These are phyloP conservation scores for Mucor irregularis DNA, from an alignment of 371 early-diverging fungal genomes.

Conservation along the genomic window DNA sequence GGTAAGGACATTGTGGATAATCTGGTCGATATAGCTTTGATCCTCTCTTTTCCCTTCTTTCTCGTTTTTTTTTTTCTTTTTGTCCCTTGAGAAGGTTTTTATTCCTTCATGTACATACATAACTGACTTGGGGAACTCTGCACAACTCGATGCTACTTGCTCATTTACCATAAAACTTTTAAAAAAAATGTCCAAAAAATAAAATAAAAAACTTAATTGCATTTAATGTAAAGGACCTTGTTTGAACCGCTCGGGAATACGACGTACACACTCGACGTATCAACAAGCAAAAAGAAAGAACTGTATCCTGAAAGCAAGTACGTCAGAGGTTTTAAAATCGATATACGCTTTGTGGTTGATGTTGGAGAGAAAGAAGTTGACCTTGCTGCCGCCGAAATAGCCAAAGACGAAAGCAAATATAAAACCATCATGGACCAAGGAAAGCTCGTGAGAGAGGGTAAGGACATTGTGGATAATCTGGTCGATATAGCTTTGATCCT, in stretches of 20 bases:
- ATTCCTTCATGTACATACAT: too few relatives aligned
- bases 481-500: conserved; percentile 11
- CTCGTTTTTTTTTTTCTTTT: too few relatives aligned
- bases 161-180: too few relatives aligned
- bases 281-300: conserved; percentile 1
- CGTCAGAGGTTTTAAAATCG: conserved; percentile 8
- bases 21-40: conserved; percentile 9
- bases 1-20: conserved; percentile 7
- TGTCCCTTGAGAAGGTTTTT: too few relatives aligned
- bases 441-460: conserved; percentile 11
- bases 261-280: too few relatives aligned
- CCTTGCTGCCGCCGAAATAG: conserved; percentile 4
- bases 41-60: too few relatives aligned
- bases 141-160: too few relatives aligned
- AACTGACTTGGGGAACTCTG: too few relatives aligned
- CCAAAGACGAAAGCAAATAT: conserved; percentile 6
- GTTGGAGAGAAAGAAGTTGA: conserved; percentile 1
- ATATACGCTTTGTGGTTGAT: conserved; percentile 10
- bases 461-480: conserved; percentile 5
- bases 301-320: conserved; percentile 4
- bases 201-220: too few relatives aligned
- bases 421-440: conserved; percentile 11
- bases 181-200: too few relatives aligned
- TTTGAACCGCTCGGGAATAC: conserved; percentile 31
- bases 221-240: conserved; percentile 13